Conservation (phyloP, 805 yeast species). For the Ogataea nonfermentans region DNA sequence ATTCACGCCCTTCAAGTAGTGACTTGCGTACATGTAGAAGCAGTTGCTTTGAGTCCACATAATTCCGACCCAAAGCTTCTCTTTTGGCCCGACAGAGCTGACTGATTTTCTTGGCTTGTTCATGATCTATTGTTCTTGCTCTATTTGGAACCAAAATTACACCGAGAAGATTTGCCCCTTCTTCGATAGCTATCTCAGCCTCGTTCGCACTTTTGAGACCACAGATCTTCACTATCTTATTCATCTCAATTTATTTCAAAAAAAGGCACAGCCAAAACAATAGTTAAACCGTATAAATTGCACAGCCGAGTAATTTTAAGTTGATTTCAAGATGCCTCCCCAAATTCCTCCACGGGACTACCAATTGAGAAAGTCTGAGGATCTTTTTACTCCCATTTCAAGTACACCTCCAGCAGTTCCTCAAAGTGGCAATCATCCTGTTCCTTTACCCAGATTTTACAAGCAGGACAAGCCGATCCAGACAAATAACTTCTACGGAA, state of each 20-base stretch:
- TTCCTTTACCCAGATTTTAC: constrained; percentile 55
- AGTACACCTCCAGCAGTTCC: constrained; percentile 19
- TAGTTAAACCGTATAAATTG: neutral
- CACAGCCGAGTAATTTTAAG: constrained; percentile 6
- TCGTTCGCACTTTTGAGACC: constrained; percentile 70
- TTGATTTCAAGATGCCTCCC: constrained; percentile 18
- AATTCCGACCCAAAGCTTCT: constrained; percentile 21
- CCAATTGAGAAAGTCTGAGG: constrained; percentile 2
- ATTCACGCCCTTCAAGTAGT: constrained; percentile 29
- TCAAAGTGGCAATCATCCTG: constrained; percentile 47
- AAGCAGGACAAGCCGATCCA: constrained; percentile 49
- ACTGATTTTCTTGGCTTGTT: constrained; percentile 47
- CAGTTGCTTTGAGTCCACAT: constrained; percentile 27
- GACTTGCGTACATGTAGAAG: constrained; percentile 23
- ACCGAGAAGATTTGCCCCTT: constrained; percentile 79
- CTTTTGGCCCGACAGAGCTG: constrained; percentile 25
- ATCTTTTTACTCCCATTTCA: constrained; percentile 25
- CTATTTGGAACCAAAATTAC: constrained; percentile 84
- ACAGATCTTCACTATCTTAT: constrained; percentile 74
- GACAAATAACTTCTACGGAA: constrained; percentile 79
- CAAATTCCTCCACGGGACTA: constrained; percentile 29
- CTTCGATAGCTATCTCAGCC: constrained; percentile 64
- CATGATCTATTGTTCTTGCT: constrained; percentile 59
- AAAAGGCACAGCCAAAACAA: neutral
- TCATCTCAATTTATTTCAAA: constrained; percentile 1